Base-by-base conservation (phyloP, 2,329 filamentous ascomycete species). In the Coniochaeta sp. region DNA sequence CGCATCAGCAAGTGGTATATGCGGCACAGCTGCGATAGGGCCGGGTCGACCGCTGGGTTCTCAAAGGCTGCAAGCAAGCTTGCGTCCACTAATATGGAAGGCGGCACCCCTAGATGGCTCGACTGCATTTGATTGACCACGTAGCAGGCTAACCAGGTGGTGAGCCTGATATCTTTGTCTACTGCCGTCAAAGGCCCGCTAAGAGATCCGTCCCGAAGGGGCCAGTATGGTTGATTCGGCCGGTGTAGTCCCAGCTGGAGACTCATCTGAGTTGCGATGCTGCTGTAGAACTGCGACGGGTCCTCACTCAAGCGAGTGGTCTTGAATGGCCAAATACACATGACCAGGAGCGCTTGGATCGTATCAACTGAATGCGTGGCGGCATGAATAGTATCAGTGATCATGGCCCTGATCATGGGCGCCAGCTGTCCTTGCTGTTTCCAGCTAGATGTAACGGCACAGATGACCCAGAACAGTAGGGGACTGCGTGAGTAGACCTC, bases 321-420 rank as follows among this genome's bases (percentile, higher is more conserved):
- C n/a, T 57, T 36, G n/a, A 57, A 57, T 6, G 54, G 54, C 54
- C 54, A 57, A n/a, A 36, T n/a, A n/a, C 54, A 57, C 54, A 57
- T 57, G 54, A 57, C 38, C 31, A 57, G 54, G 31, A 57, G 54
- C 1, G 54, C 54, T 24, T 57, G 54, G 17, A 57, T 38, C 14
- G 54, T 57, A 11, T 57, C 54, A 2, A 57, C 54, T 8, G 54
- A 57, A 28, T 57, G 31, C 17, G 54, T 38, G 7, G 28, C 22
- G n/a, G 31, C 31, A 11, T 57, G 54, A 11, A 57, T 57, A 6
- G 54, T 57, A 7, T 57, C 54, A 2, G 54, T 17, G 8, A 57
- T 57, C 54, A 57, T 34, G n/a, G 31, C 6, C 22, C 38, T 57
- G 54, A 57, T 38, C 54, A 57, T 36, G 17, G 54, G 54, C 16